phyloP scores from a whole-genome alignment of 2,329 filamentous ascomycete species.

The Aureobasidium sp. region DNA sequence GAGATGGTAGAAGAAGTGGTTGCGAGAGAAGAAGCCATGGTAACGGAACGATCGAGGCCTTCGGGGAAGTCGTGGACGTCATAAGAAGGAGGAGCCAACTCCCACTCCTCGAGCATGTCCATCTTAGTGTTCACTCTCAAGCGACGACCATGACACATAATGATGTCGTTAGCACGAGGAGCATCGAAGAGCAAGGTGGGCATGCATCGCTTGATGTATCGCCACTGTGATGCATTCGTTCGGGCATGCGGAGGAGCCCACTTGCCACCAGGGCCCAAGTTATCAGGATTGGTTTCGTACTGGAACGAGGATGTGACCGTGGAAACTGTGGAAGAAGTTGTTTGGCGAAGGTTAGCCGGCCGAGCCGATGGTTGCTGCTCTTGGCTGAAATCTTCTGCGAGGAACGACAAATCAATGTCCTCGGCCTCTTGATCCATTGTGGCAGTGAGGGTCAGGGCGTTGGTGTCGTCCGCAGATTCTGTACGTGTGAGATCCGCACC shows the following conservation, averaged over 20 bases:
- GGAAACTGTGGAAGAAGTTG: constrained; percentile 23
- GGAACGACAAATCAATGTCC: constrained; percentile 29
- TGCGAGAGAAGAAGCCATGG: background rate
- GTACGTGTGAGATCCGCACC: constrained; percentile 5
- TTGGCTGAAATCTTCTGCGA: constrained; percentile 25
- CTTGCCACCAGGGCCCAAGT: constrained; percentile 29
- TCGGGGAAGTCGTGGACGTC: constrained; percentile 31
- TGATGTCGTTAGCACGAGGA: constrained; percentile 40
- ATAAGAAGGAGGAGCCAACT: constrained; percentile 40
- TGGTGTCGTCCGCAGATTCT: constrained; percentile 15
- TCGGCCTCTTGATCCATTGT: constrained; percentile 27
- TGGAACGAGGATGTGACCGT: constrained; percentile 18
- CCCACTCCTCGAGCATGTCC: constrained; percentile 37
- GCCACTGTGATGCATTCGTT: constrained; percentile 32
- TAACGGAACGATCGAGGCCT: background rate
- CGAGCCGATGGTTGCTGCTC: constrained; percentile 8
- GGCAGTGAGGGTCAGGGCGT: constrained; percentile 2
- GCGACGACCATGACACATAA: constrained; percentile 36
- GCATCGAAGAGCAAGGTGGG: constrained; percentile 39
- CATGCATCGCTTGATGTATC: constrained; percentile 43
- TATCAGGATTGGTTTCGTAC: constrained; percentile 19
- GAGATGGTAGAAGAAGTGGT: constrained; percentile 1
- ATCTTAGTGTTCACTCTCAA: constrained; percentile 39
- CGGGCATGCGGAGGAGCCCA: constrained; percentile 31
- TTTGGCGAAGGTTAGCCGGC: constrained; percentile 22